These are phyloP conservation scores for Ambispora gerdemannii DNA, from an alignment of 192 early-diverging fungal genomes.

Conservation along the genomic window DNA sequence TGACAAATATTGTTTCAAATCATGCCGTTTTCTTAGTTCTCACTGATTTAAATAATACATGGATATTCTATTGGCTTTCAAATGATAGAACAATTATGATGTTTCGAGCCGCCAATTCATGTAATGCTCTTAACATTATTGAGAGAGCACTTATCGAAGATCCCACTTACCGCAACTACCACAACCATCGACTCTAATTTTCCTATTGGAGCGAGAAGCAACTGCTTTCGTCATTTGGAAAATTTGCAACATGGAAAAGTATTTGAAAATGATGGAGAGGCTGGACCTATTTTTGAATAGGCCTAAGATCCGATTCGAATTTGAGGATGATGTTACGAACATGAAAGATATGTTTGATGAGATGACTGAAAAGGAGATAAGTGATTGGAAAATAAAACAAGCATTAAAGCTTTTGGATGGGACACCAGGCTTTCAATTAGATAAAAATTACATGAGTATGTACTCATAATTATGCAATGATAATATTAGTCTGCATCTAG, in stretches of 20 bases:
- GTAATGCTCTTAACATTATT: conserved; percentile 11
- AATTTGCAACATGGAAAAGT: conserved; percentile 8
- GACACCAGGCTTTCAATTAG: conserved; percentile 18
- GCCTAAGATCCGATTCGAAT: conserved; percentile 14
- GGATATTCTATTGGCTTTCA: conserved; percentile 25
- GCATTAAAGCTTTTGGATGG: conserved; percentile 19
- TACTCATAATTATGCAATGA: conserved; percentile 1
- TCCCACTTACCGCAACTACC: conserved; percentile 20
- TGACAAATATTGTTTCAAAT: conserved; percentile 24
- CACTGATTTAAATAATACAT: conserved; percentile 20
- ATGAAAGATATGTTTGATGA: conserved; percentile 24
- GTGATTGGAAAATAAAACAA: conserved; percentile 16
- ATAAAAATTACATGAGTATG: conserved; percentile 17
- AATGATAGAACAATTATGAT: background rate
- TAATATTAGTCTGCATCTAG: too few relatives aligned
- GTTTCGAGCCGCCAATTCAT: background rate
- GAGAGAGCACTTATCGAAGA: conserved; percentile 17
- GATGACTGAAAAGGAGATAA: conserved; percentile 26
- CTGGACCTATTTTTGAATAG: conserved; percentile 17
- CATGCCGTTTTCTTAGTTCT: conserved; percentile 19
- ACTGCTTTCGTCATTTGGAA: conserved; percentile 17
- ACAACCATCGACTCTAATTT: conserved; percentile 19
- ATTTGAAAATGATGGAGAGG: background rate
- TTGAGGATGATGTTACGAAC: conserved; percentile 25
- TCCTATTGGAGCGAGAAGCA: conserved; percentile 16